Evolutionary conservation across 2,329 filamentous ascomycete genomes (phyloP).

Genomic region (Septoria linicola): DNA sequence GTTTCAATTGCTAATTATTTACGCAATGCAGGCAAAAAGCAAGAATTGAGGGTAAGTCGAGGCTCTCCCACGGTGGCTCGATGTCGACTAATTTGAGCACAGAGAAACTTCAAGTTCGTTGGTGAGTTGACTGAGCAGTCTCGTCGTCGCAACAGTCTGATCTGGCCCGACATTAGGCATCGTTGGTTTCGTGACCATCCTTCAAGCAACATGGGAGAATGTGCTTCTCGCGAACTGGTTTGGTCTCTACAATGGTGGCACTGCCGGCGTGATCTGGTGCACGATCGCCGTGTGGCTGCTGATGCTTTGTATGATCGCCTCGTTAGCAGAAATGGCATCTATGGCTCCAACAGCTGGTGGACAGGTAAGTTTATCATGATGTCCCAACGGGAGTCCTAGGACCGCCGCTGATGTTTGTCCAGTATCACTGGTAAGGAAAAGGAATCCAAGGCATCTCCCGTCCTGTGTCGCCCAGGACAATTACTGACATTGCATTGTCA

Average conservation of each 20-base stretch:
- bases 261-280: conserved; percentile 33
- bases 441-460: too few relatives aligned
- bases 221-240: conserved; percentile 41
- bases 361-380: background rate
- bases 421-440: conserved; percentile 28
- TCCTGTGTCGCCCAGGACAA: background rate
- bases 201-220: conserved; percentile 57
- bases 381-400: background rate
- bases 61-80: background rate
- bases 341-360: conserved; percentile 37
- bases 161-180: conserved; percentile 40
- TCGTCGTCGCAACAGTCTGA: background rate
- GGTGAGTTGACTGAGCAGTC: conserved; percentile 5
- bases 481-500: background rate
- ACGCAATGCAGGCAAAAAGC: conserved; percentile 42
- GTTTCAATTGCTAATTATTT: background rate
- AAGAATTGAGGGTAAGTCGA: conserved; percentile 47
- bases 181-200: conserved; percentile 54
- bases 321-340: conserved; percentile 37
- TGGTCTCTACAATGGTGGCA: conserved; percentile 32
- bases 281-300: conserved; percentile 37
- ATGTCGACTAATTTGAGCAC: background rate
- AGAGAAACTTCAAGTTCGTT: conserved; percentile 23
- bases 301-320: conserved; percentile 36
- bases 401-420: conserved; percentile 13